Evolutionary conservation across 768 basidiomycete species (phyloP).

Genomic region (Phaeolepiota aurea): DNA sequence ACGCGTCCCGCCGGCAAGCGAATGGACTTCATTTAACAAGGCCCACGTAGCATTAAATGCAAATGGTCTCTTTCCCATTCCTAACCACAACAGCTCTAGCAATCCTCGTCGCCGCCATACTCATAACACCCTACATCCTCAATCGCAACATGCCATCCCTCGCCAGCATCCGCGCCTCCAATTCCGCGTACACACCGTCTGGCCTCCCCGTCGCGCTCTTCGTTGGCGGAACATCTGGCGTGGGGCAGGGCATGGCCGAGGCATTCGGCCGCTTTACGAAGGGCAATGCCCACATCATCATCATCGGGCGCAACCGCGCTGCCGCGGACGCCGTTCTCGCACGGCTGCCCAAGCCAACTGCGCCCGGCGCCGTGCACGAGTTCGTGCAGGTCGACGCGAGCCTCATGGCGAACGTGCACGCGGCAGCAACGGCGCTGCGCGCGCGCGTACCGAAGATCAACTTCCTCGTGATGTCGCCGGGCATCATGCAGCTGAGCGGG

Average conservation of each 20-base stretch:
- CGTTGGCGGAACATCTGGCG: conserved; percentile 33
- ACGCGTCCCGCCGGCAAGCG: neutral
- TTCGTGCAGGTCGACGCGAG: conserved; percentile 39
- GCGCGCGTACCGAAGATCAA: conserved; percentile 35
- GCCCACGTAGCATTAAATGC: neutral
- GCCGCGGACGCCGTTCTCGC: conserved; percentile 35
- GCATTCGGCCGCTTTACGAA: conserved; percentile 32
- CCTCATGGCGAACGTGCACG: conserved; percentile 33
- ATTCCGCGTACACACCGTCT: neutral
- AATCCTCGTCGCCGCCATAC: neutral
- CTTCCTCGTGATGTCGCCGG: conserved; percentile 38
- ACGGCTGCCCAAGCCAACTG: conserved; percentile 22
- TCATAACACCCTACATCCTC: neutral
- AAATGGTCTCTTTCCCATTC: neutral
- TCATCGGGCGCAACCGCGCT: conserved; percentile 39
- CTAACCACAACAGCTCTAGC: too few species aligned
- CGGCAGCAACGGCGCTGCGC: conserved; percentile 20
- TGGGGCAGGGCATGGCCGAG: conserved; percentile 34
- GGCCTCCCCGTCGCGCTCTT: conserved; percentile 24
- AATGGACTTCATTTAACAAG: neutral
- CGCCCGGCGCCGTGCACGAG: conserved; percentile 17
- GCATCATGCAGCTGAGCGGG: conserved; percentile 30
- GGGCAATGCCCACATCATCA: conserved; percentile 37
- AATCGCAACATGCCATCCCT: neutral
- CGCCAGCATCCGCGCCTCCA: neutral